These are phyloP conservation scores for Monilinia laxa DNA, from an alignment of 2,329 filamentous ascomycete genomes.

Conservation along the genomic window DNA sequence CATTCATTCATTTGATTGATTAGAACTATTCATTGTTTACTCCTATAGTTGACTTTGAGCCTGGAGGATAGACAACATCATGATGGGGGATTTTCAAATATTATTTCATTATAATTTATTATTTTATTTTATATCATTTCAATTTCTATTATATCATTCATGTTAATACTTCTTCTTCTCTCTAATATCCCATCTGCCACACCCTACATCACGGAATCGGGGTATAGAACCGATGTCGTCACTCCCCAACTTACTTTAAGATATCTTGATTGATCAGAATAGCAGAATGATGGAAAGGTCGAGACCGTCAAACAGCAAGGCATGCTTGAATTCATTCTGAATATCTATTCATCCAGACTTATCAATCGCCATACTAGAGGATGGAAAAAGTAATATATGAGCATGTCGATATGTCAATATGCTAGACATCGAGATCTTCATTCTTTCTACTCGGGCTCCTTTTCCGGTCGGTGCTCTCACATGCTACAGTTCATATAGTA, in stretches of 20 bases:
- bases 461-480: conserved; percentile 1
- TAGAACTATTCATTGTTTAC: background rate
- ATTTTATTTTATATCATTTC: background rate
- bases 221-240: conserved; percentile 10
- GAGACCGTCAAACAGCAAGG: conserved; percentile 2
- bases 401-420: background rate
- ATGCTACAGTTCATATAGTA: background rate
- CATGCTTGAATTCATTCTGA: background rate
- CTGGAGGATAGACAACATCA: too few species aligned
- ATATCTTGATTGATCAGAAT: conserved; percentile 12
- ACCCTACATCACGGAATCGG: background rate
- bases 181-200: background rate
- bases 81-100: too few species aligned
- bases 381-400: background rate
- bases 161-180: background rate
- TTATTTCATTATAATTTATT: background rate
- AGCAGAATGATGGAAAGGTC: background rate
- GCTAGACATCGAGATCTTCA: conserved; percentile 9
- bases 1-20: background rate
- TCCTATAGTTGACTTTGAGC: too few species aligned
- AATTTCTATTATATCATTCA: too few species aligned
- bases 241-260: background rate
- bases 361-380: background rate
- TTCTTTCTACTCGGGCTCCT: conserved; percentile 5
- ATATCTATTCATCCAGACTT: background rate